These are phyloP conservation scores for Rhododendron vialii DNA, from an alignment of 148 eudicot genomes.

Conservation along the genomic window DNA sequence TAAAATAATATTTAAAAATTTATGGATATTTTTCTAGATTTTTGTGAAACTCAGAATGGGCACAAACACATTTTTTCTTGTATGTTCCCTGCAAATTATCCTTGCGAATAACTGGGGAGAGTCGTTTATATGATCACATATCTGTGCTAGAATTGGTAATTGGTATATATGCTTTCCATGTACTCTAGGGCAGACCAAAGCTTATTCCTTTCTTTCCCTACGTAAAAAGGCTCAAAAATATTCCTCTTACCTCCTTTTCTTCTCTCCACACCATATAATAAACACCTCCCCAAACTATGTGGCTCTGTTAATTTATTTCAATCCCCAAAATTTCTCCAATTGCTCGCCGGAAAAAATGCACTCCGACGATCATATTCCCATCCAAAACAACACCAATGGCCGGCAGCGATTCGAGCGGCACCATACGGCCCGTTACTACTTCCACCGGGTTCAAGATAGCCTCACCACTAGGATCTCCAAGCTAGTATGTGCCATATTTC, in stretches of 20 bases:
- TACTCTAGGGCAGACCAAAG: neutral
- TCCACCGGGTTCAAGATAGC: constrained; percentile 68
- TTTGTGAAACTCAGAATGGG: too few species aligned
- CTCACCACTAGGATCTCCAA: constrained; percentile 68
- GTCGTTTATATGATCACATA: neutral
- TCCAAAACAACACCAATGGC: neutral
- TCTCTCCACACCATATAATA: neutral
- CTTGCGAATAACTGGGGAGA: neutral
- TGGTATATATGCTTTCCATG: constrained; percentile 8
- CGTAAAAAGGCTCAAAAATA: neutral
- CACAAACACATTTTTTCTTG: too few species aligned
- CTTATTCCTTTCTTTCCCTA: constrained; percentile 25
- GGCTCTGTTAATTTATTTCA: neutral
- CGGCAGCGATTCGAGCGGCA: constrained; percentile 22
- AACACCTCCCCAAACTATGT: neutral
- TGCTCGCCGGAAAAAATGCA: neutral
- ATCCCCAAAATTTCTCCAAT: neutral
- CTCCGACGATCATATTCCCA: constrained; percentile 7
- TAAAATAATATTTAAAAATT: too few species aligned
- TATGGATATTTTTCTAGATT: too few species aligned
- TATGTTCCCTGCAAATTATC: too few species aligned
- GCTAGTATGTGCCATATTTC: constrained; percentile 59
- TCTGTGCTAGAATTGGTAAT: neutral
- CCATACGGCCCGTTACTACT: constrained; percentile 55
- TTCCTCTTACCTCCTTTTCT: neutral